A percentile compares a stretch with the other conserved stretches of the same genome.
phyloP scores from a whole-genome alignment of 2,329 filamentous ascomycete genomes.

The Penicillium frequentans region DNA sequence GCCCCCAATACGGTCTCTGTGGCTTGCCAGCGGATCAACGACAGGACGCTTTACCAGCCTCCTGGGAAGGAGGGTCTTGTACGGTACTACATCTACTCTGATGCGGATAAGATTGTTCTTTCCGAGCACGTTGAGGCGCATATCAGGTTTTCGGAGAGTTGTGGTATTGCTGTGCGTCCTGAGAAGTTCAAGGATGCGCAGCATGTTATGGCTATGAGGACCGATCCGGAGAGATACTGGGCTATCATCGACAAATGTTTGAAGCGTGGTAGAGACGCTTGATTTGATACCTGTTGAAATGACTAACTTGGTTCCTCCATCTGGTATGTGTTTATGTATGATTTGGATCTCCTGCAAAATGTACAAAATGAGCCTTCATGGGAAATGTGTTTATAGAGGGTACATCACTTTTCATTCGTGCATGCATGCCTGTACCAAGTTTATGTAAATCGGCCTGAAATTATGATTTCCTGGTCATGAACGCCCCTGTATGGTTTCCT shows the following conservation, averaged over 20 bases:
- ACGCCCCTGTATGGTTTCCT: too few species aligned
- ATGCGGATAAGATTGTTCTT: conserved; percentile 38
- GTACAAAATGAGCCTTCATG: too few species aligned
- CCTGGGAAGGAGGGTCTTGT: conserved; percentile 5
- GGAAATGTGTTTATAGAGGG: too few species aligned
- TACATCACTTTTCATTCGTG: too few species aligned
- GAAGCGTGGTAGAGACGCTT: conserved; percentile 1
- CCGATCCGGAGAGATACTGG: conserved; percentile 42
- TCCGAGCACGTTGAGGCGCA: conserved; percentile 40
- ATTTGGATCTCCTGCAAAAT: too few species aligned
- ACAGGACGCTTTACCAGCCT: conserved; percentile 22
- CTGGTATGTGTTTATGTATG: not conserved
- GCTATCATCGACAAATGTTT: conserved; percentile 30
- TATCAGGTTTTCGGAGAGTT: conserved; percentile 31
- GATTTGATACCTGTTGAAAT: not conserved
- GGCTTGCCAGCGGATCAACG: conserved; percentile 34
- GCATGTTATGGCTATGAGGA: conserved; percentile 44
- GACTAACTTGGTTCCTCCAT: not conserved
- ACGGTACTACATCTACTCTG: conserved; percentile 44
- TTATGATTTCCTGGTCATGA: too few species aligned
- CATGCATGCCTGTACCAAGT: too few species aligned
- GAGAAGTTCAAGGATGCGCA: conserved; percentile 38
- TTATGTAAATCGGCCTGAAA: too few species aligned
- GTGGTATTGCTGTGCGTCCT: conserved; percentile 33
- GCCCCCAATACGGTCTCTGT: conserved; percentile 26